Evolutionary conservation across 257 asterid species (phyloP).

Genomic region (Knoxia roxburghii): DNA sequence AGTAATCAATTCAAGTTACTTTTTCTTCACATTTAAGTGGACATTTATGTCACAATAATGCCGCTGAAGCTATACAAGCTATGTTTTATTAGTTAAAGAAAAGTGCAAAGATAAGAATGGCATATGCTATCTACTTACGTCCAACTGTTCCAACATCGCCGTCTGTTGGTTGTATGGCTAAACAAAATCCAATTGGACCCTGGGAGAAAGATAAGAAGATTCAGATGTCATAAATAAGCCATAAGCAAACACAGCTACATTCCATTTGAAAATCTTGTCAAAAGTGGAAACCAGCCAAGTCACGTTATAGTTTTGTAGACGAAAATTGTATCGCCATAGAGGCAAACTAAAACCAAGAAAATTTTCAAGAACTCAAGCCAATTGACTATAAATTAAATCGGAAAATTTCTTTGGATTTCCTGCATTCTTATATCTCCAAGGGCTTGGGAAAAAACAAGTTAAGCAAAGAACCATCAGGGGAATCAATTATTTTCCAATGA

Average conservation of each 20-base stretch:
- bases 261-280: background rate
- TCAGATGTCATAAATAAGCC: constrained; percentile 2
- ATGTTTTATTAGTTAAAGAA: background rate
- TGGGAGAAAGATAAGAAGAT: constrained; percentile 31
- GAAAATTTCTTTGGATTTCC: background rate
- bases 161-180: constrained; percentile 60
- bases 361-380: background rate
- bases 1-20: background rate
- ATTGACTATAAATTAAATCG: background rate
- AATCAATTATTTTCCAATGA: background rate
- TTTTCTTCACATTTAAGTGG: background rate
- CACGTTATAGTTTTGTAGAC: background rate
- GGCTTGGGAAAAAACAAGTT: background rate
- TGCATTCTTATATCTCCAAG: background rate
- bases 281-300: background rate
- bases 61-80: background rate
- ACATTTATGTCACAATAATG: background rate
- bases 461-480: background rate
- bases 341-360: background rate
- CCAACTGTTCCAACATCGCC: constrained; percentile 66
- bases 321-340: background rate
- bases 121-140: constrained; percentile 47
- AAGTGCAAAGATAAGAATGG: background rate
- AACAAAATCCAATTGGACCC: constrained; percentile 88
- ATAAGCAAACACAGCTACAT: background rate